Base-by-base conservation (phyloP, 2,329 filamentous ascomycete genomes). In the Raffaelea albimanens region DNA sequence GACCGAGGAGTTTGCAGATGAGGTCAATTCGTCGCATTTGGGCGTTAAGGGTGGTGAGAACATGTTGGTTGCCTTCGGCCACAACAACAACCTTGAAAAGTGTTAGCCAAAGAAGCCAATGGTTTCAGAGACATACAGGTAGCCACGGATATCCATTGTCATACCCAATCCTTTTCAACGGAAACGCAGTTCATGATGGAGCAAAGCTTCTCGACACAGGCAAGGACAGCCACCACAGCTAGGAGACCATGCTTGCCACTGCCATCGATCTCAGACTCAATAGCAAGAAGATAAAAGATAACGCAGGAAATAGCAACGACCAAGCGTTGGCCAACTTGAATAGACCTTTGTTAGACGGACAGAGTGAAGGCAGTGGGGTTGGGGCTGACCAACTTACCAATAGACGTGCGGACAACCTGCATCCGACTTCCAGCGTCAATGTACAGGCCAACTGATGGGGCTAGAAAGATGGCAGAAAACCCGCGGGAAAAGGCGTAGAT, bases 151-250 rank as follows among this genome's bases (percentile, higher is more conserved):
- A n/a, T n/a, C n/a, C n/a, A n/a, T n/a, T n/a, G n/a, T n/a, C 77
- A 68, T 4, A 78, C 72, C 83, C 83, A 87, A 54, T 88, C 85
- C 56, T 79, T 68, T 59, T 87, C 84, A 0, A 88, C 72, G 0
- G 83, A 70, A 1, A 87, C 75, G 1, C 76, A 69, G 57, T 87
- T 88, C 59, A 78, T 70, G 8, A 82, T 70, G 2, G 80, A 71
- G 13, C 69, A 71, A 10, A 87, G 61, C 59, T 87, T 88, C 63
- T 88, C 85, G 1, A 82, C 56, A 47, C 82, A 85, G 1, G 81
- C 80, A 43, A 87, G 63, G 0, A 2, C 55, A 53, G 2, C 14
- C 14, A 19, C 14, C 8, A 16, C 14, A 38, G 34, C 18, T 19
- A 7, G 34, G 18, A 5, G 34, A 16, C 9, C 34, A 38, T n/a